Percentiles rank a stretch among this genome's conserved stretches.
phyloP scores from a whole-genome alignment of 2,329 filamentous ascomycete species.

The Coniochaeta hoffmannii region DNA sequence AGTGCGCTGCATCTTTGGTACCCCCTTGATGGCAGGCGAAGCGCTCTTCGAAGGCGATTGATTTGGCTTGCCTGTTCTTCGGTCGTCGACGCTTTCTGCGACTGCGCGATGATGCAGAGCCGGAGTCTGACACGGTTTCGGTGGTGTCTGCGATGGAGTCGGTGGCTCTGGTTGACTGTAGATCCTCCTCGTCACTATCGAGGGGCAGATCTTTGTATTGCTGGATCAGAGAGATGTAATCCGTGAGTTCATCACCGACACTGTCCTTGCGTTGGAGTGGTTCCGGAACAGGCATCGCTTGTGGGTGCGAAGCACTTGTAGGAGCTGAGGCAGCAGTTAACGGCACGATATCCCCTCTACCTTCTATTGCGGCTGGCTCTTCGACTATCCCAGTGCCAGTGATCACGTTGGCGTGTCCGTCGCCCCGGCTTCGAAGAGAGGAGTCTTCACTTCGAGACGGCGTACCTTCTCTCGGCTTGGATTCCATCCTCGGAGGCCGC shows the following conservation, averaged over 20 bases:
- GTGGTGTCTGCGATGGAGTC: constrained; percentile 3
- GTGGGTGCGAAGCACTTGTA: background rate
- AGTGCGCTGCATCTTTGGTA: constrained; percentile 28
- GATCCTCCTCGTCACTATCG: constrained; percentile 37
- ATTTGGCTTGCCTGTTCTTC: constrained; percentile 18
- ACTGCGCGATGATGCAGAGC: constrained; percentile 3
- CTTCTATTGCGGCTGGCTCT: background rate
- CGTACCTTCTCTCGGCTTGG: constrained; percentile 26
- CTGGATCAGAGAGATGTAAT: constrained; percentile 56
- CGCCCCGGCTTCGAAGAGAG: constrained; percentile 6
- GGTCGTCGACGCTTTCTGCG: constrained; percentile 1
- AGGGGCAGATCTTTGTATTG: constrained; percentile 52
- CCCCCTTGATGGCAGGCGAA: constrained; percentile 50
- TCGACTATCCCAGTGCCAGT: background rate
- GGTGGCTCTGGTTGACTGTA: constrained; percentile 13
- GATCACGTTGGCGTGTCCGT: background rate
- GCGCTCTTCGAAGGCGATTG: constrained; percentile 33
- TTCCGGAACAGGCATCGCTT: background rate
- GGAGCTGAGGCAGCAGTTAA: background rate
- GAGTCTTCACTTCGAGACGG: constrained; percentile 10
- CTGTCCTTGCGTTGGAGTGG: background rate
- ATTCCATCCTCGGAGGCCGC: constrained; percentile 24
- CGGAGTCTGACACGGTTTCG: constrained; percentile 11
- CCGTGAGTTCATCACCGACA: constrained; percentile 48
- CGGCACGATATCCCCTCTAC: background rate